Conservation (phyloP, 1,139 yeast species). For the Saccharomycopsis hybrid region DNA sequence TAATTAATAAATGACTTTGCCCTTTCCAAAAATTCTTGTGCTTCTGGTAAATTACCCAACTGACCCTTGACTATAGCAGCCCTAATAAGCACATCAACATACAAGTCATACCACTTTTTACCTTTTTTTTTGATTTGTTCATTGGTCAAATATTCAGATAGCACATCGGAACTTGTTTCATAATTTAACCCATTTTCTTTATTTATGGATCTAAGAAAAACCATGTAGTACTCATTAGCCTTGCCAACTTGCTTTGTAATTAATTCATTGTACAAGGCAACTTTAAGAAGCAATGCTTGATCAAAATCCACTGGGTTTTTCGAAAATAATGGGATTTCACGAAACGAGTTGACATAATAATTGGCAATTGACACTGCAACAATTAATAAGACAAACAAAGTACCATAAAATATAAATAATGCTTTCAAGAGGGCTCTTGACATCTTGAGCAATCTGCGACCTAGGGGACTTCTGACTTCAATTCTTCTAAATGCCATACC, state of each 20-base stretch:
- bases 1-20: slow-evolving; percentile 8
- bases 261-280: slow-evolving; percentile 13
- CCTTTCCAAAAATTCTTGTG: slow-evolving; percentile 13
- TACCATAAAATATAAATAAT: slow-evolving; percentile 10
- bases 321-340: slow-evolving; percentile 10
- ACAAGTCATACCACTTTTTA: slow-evolving; percentile 17
- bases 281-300: slow-evolving; percentile 4
- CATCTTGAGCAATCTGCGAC: slow-evolving; percentile 8
- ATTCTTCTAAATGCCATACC: slow-evolving; percentile 9
- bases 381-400: not conserved
- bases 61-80: slow-evolving; percentile 16
- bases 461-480: slow-evolving; percentile 13
- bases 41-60: slow-evolving; percentile 16
- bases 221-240: slow-evolving; percentile 21
- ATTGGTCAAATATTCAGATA: slow-evolving; percentile 10
- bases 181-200: slow-evolving; percentile 11
- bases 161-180: slow-evolving; percentile 13
- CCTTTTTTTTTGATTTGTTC: slow-evolving; percentile 11
- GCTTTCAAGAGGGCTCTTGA: slow-evolving; percentile 14
- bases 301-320: slow-evolving; percentile 1
- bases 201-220: slow-evolving; percentile 16
- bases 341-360: slow-evolving; percentile 14
- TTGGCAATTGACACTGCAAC: slow-evolving; percentile 1
- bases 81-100: slow-evolving; percentile 16
- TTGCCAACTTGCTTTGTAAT: slow-evolving; percentile 6